Base-by-base conservation (phyloP, 2,329 filamentous ascomycete species). In the Fusarium miscanthi region DNA sequence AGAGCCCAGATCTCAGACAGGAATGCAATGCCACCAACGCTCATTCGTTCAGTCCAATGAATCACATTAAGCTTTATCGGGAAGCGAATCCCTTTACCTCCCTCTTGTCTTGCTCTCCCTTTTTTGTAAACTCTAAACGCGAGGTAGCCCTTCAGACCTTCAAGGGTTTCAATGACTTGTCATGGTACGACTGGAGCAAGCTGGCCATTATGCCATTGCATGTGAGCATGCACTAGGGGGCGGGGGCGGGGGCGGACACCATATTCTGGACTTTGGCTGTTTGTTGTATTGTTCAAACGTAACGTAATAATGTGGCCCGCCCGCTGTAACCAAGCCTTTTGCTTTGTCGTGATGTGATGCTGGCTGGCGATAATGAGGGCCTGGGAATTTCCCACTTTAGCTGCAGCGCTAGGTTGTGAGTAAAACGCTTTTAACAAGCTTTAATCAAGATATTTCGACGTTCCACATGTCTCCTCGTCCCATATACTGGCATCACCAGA, bases 1-100 rank as follows among this genome's bases (percentile, higher is more conserved):
- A 53, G 58, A 66, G 69, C 53, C 52, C 42, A 70, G 60, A 67
- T 65, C 41, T 66, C 37, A 35, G 42, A 23, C 51, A 53, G 56
- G 53, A 48, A 54, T 52, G 56, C 16, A 40, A 30, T 33, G 23
- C 35, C 38, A 41, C 25, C 64, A 61, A 46, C 54, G 30, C 41
- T 51, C 54, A 60, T 56, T 35, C 48, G 23, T 42, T 42, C 45
- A 65, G 69, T 49, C 42, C 35, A 61, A 21, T 27, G 25, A 49
- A 53, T 33, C 30, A 41, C n/a, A 37, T 27, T 46, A 54, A 49
- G n/a, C 27, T 63, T 45, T 46, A 40, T 45, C 30, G 6, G 43
- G 62, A 41, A 60, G 49, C 54, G 48, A 59, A 54, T 16, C 35
- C 27, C 27, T 63, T 48, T 16, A 27, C 35, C 40, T 58, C 57